These are phyloP conservation scores for Pleurotus platypus DNA, from an alignment of 768 basidiomycete genomes.

Conservation along the genomic window DNA sequence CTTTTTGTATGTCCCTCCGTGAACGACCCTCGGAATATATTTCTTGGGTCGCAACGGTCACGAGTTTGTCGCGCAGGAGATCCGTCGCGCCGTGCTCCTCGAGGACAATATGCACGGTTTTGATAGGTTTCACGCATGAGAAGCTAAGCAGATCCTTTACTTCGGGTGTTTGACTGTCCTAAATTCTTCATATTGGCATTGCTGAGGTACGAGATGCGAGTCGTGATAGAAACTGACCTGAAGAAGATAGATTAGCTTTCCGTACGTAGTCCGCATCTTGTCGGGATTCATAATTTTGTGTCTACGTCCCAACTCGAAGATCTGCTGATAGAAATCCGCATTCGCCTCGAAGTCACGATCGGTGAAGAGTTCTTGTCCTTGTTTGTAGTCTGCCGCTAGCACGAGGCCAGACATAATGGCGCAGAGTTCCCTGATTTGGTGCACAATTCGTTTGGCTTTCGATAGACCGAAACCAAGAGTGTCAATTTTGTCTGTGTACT, in stretches of 20 bases:
- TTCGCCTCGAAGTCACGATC: slow-evolving; percentile 82
- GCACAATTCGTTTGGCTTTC: slow-evolving; percentile 84
- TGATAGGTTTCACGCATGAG: slow-evolving; percentile 74
- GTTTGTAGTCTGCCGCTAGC: slow-evolving; percentile 81
- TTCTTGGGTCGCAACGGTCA: slow-evolving; percentile 77
- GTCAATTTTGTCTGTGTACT: slow-evolving; percentile 90
- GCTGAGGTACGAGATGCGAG: slow-evolving; percentile 1
- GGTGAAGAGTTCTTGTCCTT: slow-evolving; percentile 81
- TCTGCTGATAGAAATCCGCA: slow-evolving; percentile 71
- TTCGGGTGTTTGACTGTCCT: slow-evolving; percentile 85
- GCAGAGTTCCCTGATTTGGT: slow-evolving; percentile 83
- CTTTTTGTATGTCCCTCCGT: slow-evolving; percentile 77
- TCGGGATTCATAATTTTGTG: slow-evolving; percentile 94
- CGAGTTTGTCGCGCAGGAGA: slow-evolving; percentile 72
- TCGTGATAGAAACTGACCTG: slow-evolving; percentile 44
- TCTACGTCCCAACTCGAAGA: slow-evolving; percentile 80
- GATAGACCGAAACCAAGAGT: slow-evolving; percentile 73
- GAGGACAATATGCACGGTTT: slow-evolving; percentile 66
- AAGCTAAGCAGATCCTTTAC: slow-evolving; percentile 79
- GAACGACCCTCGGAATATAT: slow-evolving; percentile 71
- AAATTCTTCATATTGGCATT: slow-evolving; percentile 9
- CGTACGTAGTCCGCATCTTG: slow-evolving; percentile 87
- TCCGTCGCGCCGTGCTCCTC: slow-evolving; percentile 62
- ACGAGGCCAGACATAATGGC: slow-evolving; percentile 84
- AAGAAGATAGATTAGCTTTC: slow-evolving; percentile 79